Evolutionary conservation across 495 filamentous ascomycete species (phyloP).

Genomic region (Penicillium argentinense): DNA sequence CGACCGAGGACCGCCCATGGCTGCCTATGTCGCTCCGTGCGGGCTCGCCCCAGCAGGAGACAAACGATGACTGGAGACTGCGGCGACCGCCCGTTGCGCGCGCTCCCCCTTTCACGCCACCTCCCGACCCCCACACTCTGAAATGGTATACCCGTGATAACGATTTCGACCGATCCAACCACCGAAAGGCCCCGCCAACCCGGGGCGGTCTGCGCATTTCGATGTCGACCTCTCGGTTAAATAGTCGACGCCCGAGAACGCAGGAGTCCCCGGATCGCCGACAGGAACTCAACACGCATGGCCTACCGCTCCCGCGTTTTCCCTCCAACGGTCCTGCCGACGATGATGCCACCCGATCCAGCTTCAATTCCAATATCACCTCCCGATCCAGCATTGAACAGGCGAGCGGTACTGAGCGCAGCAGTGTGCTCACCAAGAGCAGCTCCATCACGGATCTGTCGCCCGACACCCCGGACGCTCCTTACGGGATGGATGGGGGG

Average conservation of each 20-base stretch:
- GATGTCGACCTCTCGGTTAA: slow-evolving; percentile 39
- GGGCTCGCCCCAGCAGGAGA: slow-evolving; percentile 19
- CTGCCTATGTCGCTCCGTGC: slow-evolving; percentile 29
- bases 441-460: slow-evolving; percentile 70
- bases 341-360: slow-evolving; percentile 64
- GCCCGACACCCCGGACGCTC: slow-evolving; percentile 55
- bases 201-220: slow-evolving; percentile 39
- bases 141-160: slow-evolving; percentile 22
- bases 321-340: slow-evolving; percentile 31
- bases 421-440: slow-evolving; percentile 76
- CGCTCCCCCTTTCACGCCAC: slow-evolving; percentile 19
- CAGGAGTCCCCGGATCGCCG: slow-evolving; percentile 31
- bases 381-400: slow-evolving; percentile 70
- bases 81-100: slow-evolving; percentile 22
- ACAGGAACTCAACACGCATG: slow-evolving; percentile 23
- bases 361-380: slow-evolving; percentile 68
- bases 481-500: slow-evolving; percentile 61
- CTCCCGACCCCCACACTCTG: slow-evolving; percentile 19
- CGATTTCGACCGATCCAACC: slow-evolving; percentile 26
- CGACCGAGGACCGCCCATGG: slow-evolving; percentile 27
- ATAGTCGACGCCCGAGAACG: slow-evolving; percentile 28
- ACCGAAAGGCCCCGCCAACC: slow-evolving; percentile 29
- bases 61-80: slow-evolving; percentile 20
- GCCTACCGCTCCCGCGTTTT: slow-evolving; percentile 34
- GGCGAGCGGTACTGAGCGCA: slow-evolving; percentile 70